Percentiles rank a stretch among this genome's conserved stretches.
Evolutionary conservation across 768 basidiomycete genomes (phyloP).

Genomic region (Trametes elegans): DNA sequence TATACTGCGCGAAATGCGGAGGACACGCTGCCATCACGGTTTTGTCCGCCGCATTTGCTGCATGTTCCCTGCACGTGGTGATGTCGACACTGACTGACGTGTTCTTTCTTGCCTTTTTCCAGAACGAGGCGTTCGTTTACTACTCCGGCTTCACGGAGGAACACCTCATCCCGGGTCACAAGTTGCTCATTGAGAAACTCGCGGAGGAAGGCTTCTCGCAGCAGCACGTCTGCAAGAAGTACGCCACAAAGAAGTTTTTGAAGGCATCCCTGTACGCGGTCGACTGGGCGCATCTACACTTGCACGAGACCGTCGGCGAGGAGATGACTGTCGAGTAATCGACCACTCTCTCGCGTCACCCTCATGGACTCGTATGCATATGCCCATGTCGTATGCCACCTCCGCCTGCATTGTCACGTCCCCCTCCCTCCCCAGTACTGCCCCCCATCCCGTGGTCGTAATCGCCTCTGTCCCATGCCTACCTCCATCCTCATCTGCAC

Average conservation of each 20-base stretch:
- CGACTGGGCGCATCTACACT: constrained; percentile 64
- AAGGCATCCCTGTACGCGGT: constrained; percentile 81
- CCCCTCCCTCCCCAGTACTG: not conserved
- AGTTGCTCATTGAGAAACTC: constrained; percentile 81
- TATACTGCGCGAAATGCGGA: constrained; percentile 16
- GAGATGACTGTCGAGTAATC: constrained; percentile 47
- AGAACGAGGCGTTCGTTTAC: constrained; percentile 91
- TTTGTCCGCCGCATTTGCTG: constrained; percentile 15
- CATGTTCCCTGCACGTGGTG: constrained; percentile 21
- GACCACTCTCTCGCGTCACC: not conserved
- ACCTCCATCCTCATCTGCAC: constrained; percentile 1
- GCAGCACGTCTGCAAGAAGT: constrained; percentile 93
- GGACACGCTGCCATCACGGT: constrained; percentile 14
- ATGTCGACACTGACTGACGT: constrained; percentile 15
- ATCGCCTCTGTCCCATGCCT: constrained; percentile 15
- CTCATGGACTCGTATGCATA: constrained; percentile 16
- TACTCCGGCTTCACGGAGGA: constrained; percentile 91
- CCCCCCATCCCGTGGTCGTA: constrained; percentile 6
- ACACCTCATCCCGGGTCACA: constrained; percentile 79
- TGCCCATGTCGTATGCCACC: constrained; percentile 19
- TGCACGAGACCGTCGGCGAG: constrained; percentile 36
- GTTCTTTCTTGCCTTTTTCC: constrained; percentile 22
- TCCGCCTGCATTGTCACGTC: not conserved
- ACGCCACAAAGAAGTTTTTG: constrained; percentile 96
- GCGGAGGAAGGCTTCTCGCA: constrained; percentile 75